Evolutionary conservation across 352 stramenopile genomes (phyloP).

Genomic region (Phytophthora meadii): DNA sequence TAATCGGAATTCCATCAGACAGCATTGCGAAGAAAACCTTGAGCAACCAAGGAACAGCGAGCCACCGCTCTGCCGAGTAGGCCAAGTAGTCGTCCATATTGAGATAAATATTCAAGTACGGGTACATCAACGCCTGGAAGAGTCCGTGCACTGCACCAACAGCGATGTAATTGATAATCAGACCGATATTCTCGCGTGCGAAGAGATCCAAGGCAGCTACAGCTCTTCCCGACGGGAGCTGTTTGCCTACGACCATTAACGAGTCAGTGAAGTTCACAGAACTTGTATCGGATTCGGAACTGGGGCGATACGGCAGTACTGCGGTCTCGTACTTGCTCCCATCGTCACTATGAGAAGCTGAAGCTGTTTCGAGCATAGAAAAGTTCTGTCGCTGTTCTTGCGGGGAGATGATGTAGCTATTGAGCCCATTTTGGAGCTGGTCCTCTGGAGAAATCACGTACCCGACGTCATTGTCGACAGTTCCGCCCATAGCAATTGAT

Average conservation of each 20-base stretch:
- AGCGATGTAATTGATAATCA: constrained; percentile 64
- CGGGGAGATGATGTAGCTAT: constrained; percentile 33
- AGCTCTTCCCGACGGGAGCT: constrained; percentile 32
- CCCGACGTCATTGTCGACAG: constrained; percentile 11
- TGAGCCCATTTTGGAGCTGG: constrained; percentile 15
- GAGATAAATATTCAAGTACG: constrained; percentile 77
- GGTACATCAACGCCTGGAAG: constrained; percentile 63
- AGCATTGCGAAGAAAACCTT: constrained; percentile 61
- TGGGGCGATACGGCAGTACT: constrained; percentile 41
- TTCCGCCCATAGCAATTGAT: constrained; percentile 14
- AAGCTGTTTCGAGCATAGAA: constrained; percentile 49
- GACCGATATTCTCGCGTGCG: constrained; percentile 44
- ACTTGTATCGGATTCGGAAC: constrained; percentile 26
- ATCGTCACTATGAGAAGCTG: constrained; percentile 29
- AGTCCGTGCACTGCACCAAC: constrained; percentile 63
- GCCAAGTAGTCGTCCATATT: constrained; percentile 78
- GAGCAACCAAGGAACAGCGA: constrained; percentile 66
- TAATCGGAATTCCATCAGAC: constrained; percentile 60
- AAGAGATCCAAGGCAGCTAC: constrained; percentile 43
- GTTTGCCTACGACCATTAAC: constrained; percentile 32
- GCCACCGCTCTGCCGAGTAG: constrained; percentile 54
- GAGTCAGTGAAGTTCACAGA: constrained; percentile 46
- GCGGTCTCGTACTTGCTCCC: constrained; percentile 29
- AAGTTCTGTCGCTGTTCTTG: constrained; percentile 37
- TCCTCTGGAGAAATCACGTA: constrained; percentile 36